Evolutionary conservation across 2,329 filamentous ascomycete genomes (phyloP), one percentile per base, ranked within the genome.

Genomic region (Fusarium pseudograminearum): DNA sequence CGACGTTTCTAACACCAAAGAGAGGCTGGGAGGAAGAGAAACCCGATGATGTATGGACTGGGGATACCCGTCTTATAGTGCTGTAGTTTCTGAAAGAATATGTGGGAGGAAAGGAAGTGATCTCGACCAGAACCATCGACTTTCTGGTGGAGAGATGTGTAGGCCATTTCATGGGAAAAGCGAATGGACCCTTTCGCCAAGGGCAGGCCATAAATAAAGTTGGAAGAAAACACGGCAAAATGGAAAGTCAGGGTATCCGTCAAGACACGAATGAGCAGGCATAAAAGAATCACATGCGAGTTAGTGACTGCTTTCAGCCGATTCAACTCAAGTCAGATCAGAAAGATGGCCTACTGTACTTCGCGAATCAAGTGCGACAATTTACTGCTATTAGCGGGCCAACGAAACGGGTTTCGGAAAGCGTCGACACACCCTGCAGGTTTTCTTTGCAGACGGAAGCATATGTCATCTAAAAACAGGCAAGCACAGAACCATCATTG

Each of bases 121-220:
- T 42, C 38, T 42, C 46, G n/a, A 47, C 36, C 31, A 57, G 30
- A 34, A 48, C 51, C 31, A 57, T 57, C 24, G 40, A 36, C 33
- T 57, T 51, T 51, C 61, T 58, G 28, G 68, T 64, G 57, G 56
- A 70, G 55, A 60, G 57, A 59, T 30, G 42, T 36, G 31, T 56
- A 65, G 65, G 65, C 50, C 52, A 64, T 64, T 58, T 65, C 69
- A 72, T 71, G 26, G 51, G 36, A 47, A 44, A 38, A 36, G 15
- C 42, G 20, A 44, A 38, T 38, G 55, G 42, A 48, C n/a, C 50
- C 24, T 64, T 45, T 26, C 20, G 28, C 33, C 28, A 48, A 61
- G 30, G 48, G 16, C 5, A 55, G 47, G 45, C 30, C 33, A 24
- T 31, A 33, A 33, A 47, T 42, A 67, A 55, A 46, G 45, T 30